Base-by-base conservation (phyloP, 345 rosid species). In the Boechera stricta region DNA sequence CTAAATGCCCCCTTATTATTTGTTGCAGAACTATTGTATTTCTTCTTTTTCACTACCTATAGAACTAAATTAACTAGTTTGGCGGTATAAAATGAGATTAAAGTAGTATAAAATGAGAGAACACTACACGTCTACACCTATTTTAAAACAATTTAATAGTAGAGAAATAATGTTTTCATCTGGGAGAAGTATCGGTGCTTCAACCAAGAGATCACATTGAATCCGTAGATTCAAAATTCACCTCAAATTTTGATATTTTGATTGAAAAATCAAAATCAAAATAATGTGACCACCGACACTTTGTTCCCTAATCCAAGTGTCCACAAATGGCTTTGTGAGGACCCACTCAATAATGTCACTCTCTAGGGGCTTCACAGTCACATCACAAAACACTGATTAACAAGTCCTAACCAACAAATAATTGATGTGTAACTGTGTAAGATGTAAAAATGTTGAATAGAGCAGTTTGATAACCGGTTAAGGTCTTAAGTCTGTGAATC, bases 261-360 rank as follows among this genome's bases (percentile, higher is more conserved):
- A 62, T 18, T 28, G 21, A 69, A 61, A 68, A 76, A 0, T 41
- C 29, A 51, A 70, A 63, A 33, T 45, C 42, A 54, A 42, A 35
- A 35, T 1, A 55, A 24, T 33, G 72, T 64, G 72, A 71, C 76
- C 66, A 77, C 80, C 80, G 76, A 77, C 80, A 13, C 36, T 76
- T 77, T 47, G 67, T 38, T 64, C 6, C 60, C 13, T 28, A 70
- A 55, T 71, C 76, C 76, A 77, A 62, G 51, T 77, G 71, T 54
- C 80, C 54, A 65, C 41, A 69, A 44, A 54, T 63, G n/a, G 21
- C 69, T 41, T 10, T 12, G 15, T 21, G 10, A 7, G 53, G 66
- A 29, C 55, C 57, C 66, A 29, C 52, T 55, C 65, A 24, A 24
- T n/a, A 24, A 10, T 26, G 64, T 53, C 70, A 16, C 18, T 28